A percentile compares a stretch with the other conserved stretches of the same genome.
These are phyloP conservation scores for Mytilinidion resinicola DNA, from an alignment of 495 filamentous ascomycete genomes.

Conservation along the genomic window DNA sequence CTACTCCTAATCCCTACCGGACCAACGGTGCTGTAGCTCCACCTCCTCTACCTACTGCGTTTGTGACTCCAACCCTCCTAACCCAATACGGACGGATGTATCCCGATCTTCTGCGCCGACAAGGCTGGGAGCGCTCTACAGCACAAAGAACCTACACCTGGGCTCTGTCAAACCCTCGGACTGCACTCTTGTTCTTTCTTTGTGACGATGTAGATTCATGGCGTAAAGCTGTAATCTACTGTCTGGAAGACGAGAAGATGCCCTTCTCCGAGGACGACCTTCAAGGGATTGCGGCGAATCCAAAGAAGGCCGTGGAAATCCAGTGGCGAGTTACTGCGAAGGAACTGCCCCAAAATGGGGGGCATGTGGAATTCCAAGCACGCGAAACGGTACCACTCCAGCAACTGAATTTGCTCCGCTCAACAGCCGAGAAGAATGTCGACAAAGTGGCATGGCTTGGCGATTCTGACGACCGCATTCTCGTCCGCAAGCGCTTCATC, in stretches of 20 bases:
- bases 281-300: slow-evolving; percentile 21
- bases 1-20: slow-evolving; percentile 24
- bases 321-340: slow-evolving; percentile 29
- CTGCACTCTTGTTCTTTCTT: slow-evolving; percentile 23
- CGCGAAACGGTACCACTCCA: slow-evolving; percentile 26
- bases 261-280: slow-evolving; percentile 24
- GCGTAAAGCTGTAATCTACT: slow-evolving; percentile 24
- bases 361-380: slow-evolving; percentile 22
- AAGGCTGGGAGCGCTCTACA: slow-evolving; percentile 16
- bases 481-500: slow-evolving; percentile 26
- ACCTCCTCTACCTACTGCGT: slow-evolving; percentile 11
- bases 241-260: slow-evolving; percentile 25
- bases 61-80: slow-evolving; percentile 14
- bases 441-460: slow-evolving; percentile 25
- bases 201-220: slow-evolving; percentile 28
- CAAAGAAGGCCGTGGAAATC: slow-evolving; percentile 17
- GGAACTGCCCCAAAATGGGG: slow-evolving; percentile 28
- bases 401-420: slow-evolving; percentile 15
- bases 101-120: slow-evolving; percentile 11
- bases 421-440: slow-evolving; percentile 19
- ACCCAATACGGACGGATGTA: slow-evolving; percentile 18
- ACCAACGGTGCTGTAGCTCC: slow-evolving; percentile 2
- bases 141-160: slow-evolving; percentile 22
- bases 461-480: slow-evolving; percentile 18
- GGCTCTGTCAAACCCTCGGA: slow-evolving; percentile 26